Evolutionary conservation across 768 basidiomycete species (phyloP).

Genomic region (Leucocoprinus birnbaumii): DNA sequence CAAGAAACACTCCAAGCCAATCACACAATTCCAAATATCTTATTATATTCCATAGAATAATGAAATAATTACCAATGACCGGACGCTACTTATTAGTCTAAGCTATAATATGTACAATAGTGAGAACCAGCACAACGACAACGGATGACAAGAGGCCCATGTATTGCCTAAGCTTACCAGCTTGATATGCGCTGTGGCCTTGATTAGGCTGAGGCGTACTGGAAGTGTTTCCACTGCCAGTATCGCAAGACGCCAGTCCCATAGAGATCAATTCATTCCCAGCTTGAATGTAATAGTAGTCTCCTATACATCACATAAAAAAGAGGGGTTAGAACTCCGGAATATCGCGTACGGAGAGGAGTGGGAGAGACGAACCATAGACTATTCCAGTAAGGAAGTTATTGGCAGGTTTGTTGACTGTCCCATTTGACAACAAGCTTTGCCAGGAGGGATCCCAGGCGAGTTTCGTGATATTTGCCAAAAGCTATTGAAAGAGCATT

Average conservation of each 20-base stretch:
- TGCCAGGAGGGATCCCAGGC: slow-evolving; percentile 63
- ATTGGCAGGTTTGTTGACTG: slow-evolving; percentile 53
- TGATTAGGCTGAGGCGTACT: no score
- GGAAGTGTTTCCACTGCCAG: not conserved
- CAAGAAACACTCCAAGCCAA: no score
- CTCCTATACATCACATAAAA: slow-evolving; percentile 36
- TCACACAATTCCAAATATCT: no score
- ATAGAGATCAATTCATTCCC: slow-evolving; percentile 49
- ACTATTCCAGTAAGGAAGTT: slow-evolving; percentile 62
- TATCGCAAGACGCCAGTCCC: slow-evolving; percentile 37
- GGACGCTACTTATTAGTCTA: not conserved
- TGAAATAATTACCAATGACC: not conserved
- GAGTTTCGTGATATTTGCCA: slow-evolving; percentile 43
- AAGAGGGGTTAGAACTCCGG: not conserved
- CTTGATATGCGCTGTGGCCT: not conserved
- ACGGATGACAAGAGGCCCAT: not conserved
- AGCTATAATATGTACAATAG: not conserved
- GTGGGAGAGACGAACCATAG: slow-evolving; percentile 27
- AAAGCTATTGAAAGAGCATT: slow-evolving; percentile 27
- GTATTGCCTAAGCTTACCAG: not conserved
- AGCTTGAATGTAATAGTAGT: slow-evolving; percentile 60
- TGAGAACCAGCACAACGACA: not conserved
- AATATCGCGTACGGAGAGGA: not conserved
- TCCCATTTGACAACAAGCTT: slow-evolving; percentile 63
- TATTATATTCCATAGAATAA: no score